These are phyloP conservation scores for Carex kokanica DNA, from an alignment of 176 grass and related monocot genomes.

Conservation along the genomic window DNA sequence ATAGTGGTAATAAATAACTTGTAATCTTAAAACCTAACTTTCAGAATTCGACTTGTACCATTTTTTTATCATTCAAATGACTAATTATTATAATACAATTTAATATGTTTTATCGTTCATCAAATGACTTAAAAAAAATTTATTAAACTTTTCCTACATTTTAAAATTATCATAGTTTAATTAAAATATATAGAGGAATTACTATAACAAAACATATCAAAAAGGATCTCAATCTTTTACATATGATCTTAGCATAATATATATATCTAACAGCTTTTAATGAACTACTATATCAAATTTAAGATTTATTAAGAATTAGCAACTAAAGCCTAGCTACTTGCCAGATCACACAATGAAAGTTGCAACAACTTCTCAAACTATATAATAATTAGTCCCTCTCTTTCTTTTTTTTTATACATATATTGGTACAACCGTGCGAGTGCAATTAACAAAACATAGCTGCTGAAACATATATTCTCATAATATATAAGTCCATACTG, in stretches of 20 bases:
- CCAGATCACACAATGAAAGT: background rate
- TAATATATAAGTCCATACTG: constrained; percentile 5
- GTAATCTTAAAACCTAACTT: too few species aligned
- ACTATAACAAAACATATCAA: too few species aligned
- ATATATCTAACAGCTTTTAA: background rate
- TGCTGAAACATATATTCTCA: constrained; percentile 8
- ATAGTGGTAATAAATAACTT: too few species aligned
- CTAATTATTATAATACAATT: too few species aligned
- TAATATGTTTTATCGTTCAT: too few species aligned
- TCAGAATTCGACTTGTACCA: too few species aligned
- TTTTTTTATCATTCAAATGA: too few species aligned
- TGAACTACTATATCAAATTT: background rate
- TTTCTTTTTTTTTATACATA: background rate
- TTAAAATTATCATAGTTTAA: too few species aligned
- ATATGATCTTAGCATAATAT: background rate
- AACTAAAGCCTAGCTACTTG: background rate
- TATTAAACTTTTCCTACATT: too few species aligned
- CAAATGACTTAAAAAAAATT: too few species aligned
- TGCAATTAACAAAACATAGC: background rate
- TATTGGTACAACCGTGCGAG: background rate
- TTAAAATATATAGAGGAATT: too few species aligned
- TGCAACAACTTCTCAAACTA: constrained; percentile 6
- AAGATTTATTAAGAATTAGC: background rate
- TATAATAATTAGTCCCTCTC: background rate
- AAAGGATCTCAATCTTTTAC: too few species aligned